Percentiles rank a stretch among this genome's conserved stretches.
Conservation (phyloP, 2,329 filamentous ascomycete genomes). For the Penicillium freii region DNA sequence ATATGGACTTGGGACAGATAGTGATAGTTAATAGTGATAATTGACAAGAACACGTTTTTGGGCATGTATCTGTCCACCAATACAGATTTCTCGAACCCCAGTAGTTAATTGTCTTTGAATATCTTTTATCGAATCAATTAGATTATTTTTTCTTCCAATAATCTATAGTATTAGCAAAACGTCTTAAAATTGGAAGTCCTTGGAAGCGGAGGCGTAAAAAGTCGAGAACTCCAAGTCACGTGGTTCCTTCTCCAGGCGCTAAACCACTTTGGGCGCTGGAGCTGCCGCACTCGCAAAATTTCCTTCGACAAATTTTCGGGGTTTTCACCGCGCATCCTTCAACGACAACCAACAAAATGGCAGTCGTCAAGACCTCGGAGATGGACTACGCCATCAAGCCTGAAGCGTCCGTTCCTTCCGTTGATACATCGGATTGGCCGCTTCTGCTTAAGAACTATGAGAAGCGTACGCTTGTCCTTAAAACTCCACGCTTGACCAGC, state of each 20-base stretch:
- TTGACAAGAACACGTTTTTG: neutral
- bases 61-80: neutral
- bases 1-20: neutral
- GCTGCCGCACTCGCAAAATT: slow-evolving; percentile 31
- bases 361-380: slow-evolving; percentile 57
- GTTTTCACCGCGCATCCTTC: slow-evolving; percentile 22
- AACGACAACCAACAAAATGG: slow-evolving; percentile 32
- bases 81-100: neutral
- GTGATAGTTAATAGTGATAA: slow-evolving; percentile 6
- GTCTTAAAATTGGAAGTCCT: neutral
- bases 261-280: slow-evolving; percentile 21
- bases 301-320: slow-evolving; percentile 25
- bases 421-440: slow-evolving; percentile 89
- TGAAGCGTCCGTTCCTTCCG: slow-evolving; percentile 70
- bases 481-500: slow-evolving; percentile 11
- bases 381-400: slow-evolving; percentile 90
- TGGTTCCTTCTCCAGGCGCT: slow-evolving; percentile 8
- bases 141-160: neutral
- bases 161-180: neutral
- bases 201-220: neutral
- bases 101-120: neutral
- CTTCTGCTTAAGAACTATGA: slow-evolving; percentile 95
- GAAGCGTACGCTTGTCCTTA: slow-evolving; percentile 63
- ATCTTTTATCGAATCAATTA: neutral
- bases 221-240: slow-evolving; percentile 14